Conservation (phyloP, 2,329 filamentous ascomycete genomes). For the Xylariaceae sp. region DNA sequence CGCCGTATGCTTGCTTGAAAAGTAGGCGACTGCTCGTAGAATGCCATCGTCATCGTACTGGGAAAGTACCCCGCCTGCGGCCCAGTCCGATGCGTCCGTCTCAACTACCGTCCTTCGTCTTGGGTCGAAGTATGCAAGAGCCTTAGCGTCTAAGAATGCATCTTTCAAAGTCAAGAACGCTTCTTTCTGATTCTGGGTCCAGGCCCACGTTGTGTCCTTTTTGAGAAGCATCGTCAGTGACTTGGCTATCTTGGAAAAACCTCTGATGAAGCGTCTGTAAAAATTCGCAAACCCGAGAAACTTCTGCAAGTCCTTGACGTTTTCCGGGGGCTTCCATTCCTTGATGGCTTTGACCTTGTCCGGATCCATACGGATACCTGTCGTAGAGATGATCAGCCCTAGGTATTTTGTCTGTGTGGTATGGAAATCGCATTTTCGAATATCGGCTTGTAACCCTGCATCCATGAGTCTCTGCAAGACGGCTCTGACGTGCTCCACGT, state of each 20-base stretch:
- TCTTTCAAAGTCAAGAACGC: not conserved
- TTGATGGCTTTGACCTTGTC: conserved; percentile 23
- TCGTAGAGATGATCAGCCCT: conserved; percentile 27
- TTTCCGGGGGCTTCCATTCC: conserved; percentile 20
- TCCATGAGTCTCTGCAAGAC: conserved; percentile 13
- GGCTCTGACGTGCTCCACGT: conserved; percentile 23
- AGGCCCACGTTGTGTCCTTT: not conserved
- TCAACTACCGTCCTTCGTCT: not conserved
- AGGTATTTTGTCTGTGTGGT: conserved; percentile 28
- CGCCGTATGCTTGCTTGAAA: not conserved
- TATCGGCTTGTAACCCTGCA: conserved; percentile 14
- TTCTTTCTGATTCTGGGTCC: not conserved
- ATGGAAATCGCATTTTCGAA: conserved; percentile 31
- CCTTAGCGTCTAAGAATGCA: not conserved
- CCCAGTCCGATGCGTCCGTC: not conserved
- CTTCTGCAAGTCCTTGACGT: conserved; percentile 17
- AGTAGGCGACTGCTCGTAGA: not conserved
- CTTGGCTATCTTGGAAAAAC: not conserved
- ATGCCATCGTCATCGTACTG: not conserved
- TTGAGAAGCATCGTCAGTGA: not conserved
- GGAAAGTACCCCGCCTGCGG: not conserved
- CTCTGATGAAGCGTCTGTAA: conserved; percentile 18
- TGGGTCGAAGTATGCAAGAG: not conserved
- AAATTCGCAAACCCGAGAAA: conserved; percentile 33
- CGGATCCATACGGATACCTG: too few species aligned